Evolutionary conservation across 306 rosid species (phyloP).

Genomic region (Hylodesmum podocarpum): DNA sequence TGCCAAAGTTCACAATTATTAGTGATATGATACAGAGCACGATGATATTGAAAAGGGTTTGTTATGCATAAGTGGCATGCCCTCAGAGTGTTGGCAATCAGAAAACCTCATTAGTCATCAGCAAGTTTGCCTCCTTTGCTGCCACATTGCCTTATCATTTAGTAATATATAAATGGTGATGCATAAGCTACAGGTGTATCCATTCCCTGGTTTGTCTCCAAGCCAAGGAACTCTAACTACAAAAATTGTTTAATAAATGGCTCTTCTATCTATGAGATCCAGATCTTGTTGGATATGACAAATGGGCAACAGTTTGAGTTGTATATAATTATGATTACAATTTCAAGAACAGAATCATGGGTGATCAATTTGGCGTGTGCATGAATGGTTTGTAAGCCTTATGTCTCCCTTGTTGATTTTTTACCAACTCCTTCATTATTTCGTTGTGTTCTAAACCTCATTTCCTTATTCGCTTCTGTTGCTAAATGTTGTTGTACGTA

Average conservation of each 20-base stretch:
- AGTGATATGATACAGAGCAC: not conserved
- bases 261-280: not conserved
- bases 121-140: constrained; percentile 36
- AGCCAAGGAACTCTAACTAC: constrained; percentile 9
- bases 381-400: constrained; percentile 34
- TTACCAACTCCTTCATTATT: not conserved
- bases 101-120: constrained; percentile 34
- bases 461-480: not conserved
- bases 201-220: constrained; percentile 34
- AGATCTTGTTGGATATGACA: constrained; percentile 11
- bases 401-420: constrained; percentile 22
- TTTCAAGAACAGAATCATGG: constrained; percentile 17
- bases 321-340: not conserved
- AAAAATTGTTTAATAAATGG: constrained; percentile 6
- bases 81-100: constrained; percentile 18
- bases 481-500: not conserved
- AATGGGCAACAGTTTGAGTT: constrained; percentile 6
- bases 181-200: constrained; percentile 8
- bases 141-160: constrained; percentile 39
- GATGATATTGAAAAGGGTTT: not conserved
- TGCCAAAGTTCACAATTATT: constrained; percentile 32
- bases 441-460: not conserved
- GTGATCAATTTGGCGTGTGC: constrained; percentile 15
- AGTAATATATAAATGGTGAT: not conserved
- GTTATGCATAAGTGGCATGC: constrained; percentile 34